Base-by-base conservation (phyloP, 805 yeast species). In the Sungouiella blattae region DNA sequence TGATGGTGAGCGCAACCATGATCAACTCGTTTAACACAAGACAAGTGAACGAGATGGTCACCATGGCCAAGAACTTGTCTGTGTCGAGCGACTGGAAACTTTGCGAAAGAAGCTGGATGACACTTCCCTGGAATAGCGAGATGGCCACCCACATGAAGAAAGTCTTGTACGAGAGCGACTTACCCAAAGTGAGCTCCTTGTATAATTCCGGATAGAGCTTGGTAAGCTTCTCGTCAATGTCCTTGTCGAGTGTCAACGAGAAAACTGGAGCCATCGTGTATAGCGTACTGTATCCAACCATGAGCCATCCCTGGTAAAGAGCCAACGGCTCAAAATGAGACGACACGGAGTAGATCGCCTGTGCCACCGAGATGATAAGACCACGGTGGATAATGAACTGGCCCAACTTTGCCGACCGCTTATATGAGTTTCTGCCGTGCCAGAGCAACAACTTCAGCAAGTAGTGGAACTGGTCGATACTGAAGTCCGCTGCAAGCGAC, bases 211-310 rank as follows among this genome's bases (percentile, higher is more conserved):
- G 99, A 57, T 91, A 93, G 37, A 88, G 70, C 39, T 82, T 81
- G 2, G 96, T 94, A 44, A 93, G 74, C 34, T 80, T 83, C 55
- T 88, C 96, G 50, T 81, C 88, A 30, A 93, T 89, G 57, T 93
- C 99, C 36, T 81, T 78, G 57, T 93, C 98, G 30, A 87, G 71
- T 0, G 94, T 96, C 46, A 93, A 64, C 0, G 96, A 86, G 52
- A 93, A 93, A 2, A 93, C 98, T 0, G 99, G 99, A 37, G 91
- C 88, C 99, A 93, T 93, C 0, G 99, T 93, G 60, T 93, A 93
- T 35, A 87, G 74, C 0, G 99, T 93, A 2, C 98, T 95, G 61
- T 93, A 93, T 2, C 98, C 99, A 28, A 93, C 98, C 97, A 93
- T 88, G 30, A 93, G 70, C 83, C 95, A 91, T 2, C 99, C 99